A percentile compares a stretch with the other conserved stretches of the same genome.
These are phyloP conservation scores for Vitis rupestris DNA, from an alignment of 164 flowering plant genomes.

Conservation along the genomic window DNA sequence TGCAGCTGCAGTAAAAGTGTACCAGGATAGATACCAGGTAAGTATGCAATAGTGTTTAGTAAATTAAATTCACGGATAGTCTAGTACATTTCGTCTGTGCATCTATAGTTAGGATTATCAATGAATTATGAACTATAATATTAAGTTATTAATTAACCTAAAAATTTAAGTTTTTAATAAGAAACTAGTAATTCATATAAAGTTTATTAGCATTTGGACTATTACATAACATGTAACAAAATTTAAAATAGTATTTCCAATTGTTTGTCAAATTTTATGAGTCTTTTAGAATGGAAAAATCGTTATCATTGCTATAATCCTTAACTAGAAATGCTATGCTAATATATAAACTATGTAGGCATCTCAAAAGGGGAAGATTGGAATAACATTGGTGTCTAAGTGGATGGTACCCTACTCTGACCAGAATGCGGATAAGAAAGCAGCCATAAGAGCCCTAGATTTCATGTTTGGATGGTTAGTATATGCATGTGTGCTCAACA, in stretches of 20 bases:
- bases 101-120: not conserved
- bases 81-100: not conserved
- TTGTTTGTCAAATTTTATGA: too few species aligned
- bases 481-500: too few species aligned
- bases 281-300: too few species aligned
- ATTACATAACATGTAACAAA: too few species aligned
- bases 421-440: not conserved
- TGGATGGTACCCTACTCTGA: constrained; percentile 20
- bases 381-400: constrained; percentile 9
- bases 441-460: constrained; percentile 23
- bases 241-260: too few species aligned
- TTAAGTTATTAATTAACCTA: not conserved
- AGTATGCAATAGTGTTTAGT: not conserved
- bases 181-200: not conserved
- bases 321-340: too few species aligned
- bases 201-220: not conserved
- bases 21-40: constrained; percentile 28
- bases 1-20: constrained; percentile 27
- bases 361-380: constrained; percentile 21
- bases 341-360: constrained; percentile 4
- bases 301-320: too few species aligned
- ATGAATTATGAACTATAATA: not conserved
- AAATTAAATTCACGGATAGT: not conserved
- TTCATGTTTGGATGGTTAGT: constrained; percentile 26
- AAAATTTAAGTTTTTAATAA: too few species aligned